Evolutionary conservation across 2,329 filamentous ascomycete genomes (phyloP), one percentile per base, ranked within the genome.

Genomic region (Penicillium hordei): DNA sequence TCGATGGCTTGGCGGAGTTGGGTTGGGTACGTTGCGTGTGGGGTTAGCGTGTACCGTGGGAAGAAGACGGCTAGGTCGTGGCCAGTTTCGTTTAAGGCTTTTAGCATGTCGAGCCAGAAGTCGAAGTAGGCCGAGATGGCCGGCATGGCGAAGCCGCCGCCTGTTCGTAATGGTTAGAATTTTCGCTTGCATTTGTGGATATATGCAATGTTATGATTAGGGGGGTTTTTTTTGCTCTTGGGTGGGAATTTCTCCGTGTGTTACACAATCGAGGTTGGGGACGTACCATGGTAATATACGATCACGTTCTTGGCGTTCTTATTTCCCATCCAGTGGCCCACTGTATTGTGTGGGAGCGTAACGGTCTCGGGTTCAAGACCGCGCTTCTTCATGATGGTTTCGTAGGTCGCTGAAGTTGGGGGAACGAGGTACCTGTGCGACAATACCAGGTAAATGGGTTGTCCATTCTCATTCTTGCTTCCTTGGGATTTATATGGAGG

Each of bases 11-110:
- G 72, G 23, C 68, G 67, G 17, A 78, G 63, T 43, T 78, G 76
- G 4, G 66, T 72, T 19, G 77, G 77, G 58, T 78, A 78, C 13
- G 50, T 63, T 4, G 60, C 70, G 21, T 70, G 59, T 0, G 77
- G 76, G 1, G 82, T 77, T 27, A 86, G 78, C 15, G 79, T 79
- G 70, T 87, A 88, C 29, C 77, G 76, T 17, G 83, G 74, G 52
- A 85, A 72, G 48, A 86, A 75, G 40, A 80, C 68, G 39, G 81
- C 75, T 36, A 82, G 70, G 42, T 77, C 72, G 44, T 80, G 73
- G 44, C 77, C 78, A 19, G 63, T 63, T 15, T 68, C 69, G 33
- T 75, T 72, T 17, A 82, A 67, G 4, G 68, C 65, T 38, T 75
- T 64, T 49, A 77, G 68, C 43, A 82, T 65, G 21, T 76, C 71